Evolutionary conservation across 345 rosid genomes (phyloP).

Genomic region (Lagerstroemia speciosa): DNA sequence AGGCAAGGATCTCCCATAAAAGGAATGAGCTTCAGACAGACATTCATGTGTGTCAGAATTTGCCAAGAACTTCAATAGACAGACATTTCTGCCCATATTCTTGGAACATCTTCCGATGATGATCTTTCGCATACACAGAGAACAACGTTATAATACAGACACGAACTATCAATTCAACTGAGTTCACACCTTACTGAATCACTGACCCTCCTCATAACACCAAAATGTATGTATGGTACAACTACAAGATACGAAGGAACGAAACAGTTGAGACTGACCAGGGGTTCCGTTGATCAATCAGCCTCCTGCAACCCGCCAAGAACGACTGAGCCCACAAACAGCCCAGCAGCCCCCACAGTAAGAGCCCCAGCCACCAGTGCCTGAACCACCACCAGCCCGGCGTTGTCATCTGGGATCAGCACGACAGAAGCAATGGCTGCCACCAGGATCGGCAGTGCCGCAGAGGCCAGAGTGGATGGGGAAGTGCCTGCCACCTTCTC

Average conservation of each 20-base stretch:
- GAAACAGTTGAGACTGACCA: not conserved
- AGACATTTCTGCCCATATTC: not conserved
- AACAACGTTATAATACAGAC: not conserved
- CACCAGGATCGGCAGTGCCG: conserved; percentile 54
- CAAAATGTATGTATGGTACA: conserved; percentile 1
- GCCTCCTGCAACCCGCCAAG: conserved; percentile 83
- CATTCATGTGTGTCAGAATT: not conserved
- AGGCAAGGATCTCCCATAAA: not conserved
- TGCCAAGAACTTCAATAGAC: not conserved
- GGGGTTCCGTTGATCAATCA: conserved; percentile 34
- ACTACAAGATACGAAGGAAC: not conserved
- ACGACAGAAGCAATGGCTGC: conserved; percentile 67
- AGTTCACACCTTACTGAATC: not conserved
- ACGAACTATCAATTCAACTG: not conserved
- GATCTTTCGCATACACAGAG: not conserved
- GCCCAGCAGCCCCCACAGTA: conserved; percentile 55
- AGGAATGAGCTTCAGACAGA: not conserved
- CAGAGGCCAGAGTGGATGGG: conserved; percentile 68
- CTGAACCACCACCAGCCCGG: conserved; percentile 52
- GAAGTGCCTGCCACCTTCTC: conserved; percentile 53
- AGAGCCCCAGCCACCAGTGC: conserved; percentile 61
- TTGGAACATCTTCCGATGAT: not conserved
- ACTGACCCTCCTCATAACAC: not conserved
- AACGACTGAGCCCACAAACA: conserved; percentile 69
- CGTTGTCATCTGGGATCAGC: conserved; percentile 75